These are phyloP conservation scores for Samsoniella hepiali DNA, from an alignment of 2,329 filamentous ascomycete species.

Conservation along the genomic window DNA sequence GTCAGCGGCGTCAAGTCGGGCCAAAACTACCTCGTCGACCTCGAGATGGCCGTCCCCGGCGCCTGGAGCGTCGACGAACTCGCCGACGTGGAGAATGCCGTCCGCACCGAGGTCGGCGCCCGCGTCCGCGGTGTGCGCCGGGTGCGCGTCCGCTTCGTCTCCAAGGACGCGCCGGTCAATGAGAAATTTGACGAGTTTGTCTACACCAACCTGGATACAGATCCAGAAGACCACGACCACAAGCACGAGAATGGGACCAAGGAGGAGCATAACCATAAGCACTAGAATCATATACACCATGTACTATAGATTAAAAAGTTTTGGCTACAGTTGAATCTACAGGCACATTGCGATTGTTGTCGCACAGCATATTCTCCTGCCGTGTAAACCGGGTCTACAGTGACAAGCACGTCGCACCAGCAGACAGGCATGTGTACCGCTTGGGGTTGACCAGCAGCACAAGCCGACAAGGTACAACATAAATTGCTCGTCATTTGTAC, in stretches of 20 bases:
- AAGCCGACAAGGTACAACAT: too few species aligned
- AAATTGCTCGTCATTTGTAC: too few species aligned
- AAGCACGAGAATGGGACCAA: constrained; percentile 9
- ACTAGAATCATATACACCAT: constrained; percentile 4
- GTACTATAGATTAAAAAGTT: constrained; percentile 7
- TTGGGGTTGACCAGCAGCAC: too few species aligned
- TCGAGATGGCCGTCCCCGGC: constrained; percentile 78
- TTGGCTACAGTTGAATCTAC: background rate
- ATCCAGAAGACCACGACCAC: constrained; percentile 45
- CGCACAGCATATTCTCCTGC: background rate
- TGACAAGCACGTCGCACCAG: background rate
- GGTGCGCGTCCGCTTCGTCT: constrained; percentile 79
- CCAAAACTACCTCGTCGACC: constrained; percentile 90
- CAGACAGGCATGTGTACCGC: too few species aligned
- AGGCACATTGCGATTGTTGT: background rate
- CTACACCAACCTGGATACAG: constrained; percentile 59
- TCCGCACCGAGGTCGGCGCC: constrained; percentile 69
- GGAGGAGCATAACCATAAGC: constrained; percentile 14
- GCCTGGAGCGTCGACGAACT: constrained; percentile 72
- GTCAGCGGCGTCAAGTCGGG: constrained; percentile 92
- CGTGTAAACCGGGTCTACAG: background rate
- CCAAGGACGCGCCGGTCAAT: constrained; percentile 56
- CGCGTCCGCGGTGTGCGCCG: constrained; percentile 81
- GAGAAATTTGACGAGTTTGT: constrained; percentile 78
- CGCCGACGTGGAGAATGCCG: constrained; percentile 65